Conservation (phyloP, 2,329 filamentous ascomycete genomes). For the Pyrenochaeta sp. region DNA sequence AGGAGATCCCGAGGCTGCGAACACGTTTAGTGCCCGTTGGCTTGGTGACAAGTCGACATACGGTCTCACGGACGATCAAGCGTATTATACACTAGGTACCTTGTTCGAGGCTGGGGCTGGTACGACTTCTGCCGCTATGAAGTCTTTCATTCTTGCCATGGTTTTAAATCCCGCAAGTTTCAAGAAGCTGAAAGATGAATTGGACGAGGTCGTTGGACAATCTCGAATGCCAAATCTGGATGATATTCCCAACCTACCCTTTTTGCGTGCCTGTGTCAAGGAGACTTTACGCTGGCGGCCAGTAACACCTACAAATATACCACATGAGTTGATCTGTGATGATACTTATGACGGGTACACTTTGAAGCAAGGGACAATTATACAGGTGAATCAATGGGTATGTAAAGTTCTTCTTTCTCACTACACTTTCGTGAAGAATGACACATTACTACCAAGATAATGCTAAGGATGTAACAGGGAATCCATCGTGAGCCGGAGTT, state of each 20-base stretch:
- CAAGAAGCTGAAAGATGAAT: conserved; percentile 62
- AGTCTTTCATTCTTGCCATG: conserved; percentile 30
- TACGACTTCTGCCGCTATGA: conserved; percentile 42
- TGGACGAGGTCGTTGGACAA: conserved; percentile 63
- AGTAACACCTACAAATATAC: conserved; percentile 20
- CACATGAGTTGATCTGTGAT: conserved; percentile 16
- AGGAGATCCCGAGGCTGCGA: background rate
- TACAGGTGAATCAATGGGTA: conserved; percentile 39
- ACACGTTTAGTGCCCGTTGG: conserved; percentile 32
- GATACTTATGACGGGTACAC: conserved; percentile 27
- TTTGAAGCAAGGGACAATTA: conserved; percentile 21
- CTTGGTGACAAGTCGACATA: conserved; percentile 30
- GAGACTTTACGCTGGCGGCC: conserved; percentile 25
- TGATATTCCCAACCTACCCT: conserved; percentile 14
- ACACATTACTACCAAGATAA: too few relatives aligned
- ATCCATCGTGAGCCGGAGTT: conserved; percentile 64
- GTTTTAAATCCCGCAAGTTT: conserved; percentile 60
- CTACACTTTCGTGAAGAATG: too few relatives aligned
- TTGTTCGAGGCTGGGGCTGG: conserved; percentile 41
- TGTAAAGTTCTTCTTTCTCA: too few relatives aligned
- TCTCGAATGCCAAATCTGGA: conserved; percentile 15
- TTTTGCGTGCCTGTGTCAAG: conserved; percentile 18
- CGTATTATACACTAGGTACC: conserved; percentile 41
- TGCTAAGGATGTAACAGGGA: too few relatives aligned
- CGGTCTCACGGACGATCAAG: conserved; percentile 33